Evolutionary conservation across 192 early-diverging fungal genomes (phyloP).

Genomic region (Geranomyces michiganensis): DNA sequence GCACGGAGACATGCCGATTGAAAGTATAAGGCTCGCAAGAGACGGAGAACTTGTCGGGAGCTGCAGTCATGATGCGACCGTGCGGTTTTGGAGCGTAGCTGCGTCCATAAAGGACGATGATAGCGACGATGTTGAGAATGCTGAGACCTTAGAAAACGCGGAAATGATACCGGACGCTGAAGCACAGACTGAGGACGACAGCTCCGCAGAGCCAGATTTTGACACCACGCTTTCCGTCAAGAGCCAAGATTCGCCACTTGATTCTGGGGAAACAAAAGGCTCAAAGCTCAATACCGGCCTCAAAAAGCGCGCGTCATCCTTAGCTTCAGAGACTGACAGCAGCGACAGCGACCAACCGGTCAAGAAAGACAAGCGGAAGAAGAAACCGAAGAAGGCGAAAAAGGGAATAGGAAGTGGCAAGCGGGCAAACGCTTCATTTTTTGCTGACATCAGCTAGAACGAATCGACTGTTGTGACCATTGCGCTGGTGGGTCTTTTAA

Average conservation of each 20-base stretch:
- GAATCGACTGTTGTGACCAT: background rate
- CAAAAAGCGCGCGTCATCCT: background rate
- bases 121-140: constrained; percentile 53
- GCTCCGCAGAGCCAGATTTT: background rate
- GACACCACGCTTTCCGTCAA: background rate
- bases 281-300: no score
- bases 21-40: constrained; percentile 71
- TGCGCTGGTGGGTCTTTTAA: no score
- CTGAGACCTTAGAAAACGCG: constrained; percentile 66
- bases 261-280: background rate
- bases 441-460: constrained; percentile 26
- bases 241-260: background rate
- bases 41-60: constrained; percentile 78
- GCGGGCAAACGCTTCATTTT: constrained; percentile 13
- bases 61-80: constrained; percentile 81
- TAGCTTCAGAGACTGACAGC: constrained; percentile 14
- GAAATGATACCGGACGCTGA: constrained; percentile 76
- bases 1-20: constrained; percentile 88
- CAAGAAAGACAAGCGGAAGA: constrained; percentile 32
- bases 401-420: constrained; percentile 25
- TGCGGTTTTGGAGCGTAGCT: constrained; percentile 82
- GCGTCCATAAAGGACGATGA: constrained; percentile 51
- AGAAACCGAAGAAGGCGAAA: constrained; percentile 47
- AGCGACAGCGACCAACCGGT: constrained; percentile 28
- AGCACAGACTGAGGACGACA: constrained; percentile 62